Conservation (phyloP, 179 eudicot species). For the Monotropa hypopitys region DNA sequence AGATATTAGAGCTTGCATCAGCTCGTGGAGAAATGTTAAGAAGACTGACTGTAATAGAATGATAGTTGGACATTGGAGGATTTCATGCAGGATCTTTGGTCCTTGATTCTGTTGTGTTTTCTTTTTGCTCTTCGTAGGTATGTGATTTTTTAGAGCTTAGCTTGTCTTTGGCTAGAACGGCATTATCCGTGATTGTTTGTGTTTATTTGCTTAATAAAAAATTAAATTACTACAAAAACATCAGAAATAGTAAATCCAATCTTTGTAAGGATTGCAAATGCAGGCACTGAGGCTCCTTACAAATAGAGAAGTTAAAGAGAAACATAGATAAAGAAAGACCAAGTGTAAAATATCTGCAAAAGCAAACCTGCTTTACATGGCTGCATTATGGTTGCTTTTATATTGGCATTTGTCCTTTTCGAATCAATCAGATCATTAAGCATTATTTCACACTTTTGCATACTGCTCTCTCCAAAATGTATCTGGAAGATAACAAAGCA, state of each 20-base stretch:
- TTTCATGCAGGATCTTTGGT: too few species aligned
- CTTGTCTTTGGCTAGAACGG: too few species aligned
- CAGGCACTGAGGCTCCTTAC: not conserved
- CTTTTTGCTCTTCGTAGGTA: too few species aligned
- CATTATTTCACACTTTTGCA: constrained; percentile 99
- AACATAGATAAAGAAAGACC: not conserved
- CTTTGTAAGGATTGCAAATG: not conserved
- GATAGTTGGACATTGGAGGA: too few species aligned
- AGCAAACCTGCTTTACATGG: constrained; percentile 45
- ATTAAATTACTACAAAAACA: too few species aligned
- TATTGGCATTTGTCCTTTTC: constrained; percentile 72
- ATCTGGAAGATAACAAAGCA: constrained; percentile 36
- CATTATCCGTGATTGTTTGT: too few species aligned
- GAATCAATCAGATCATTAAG: constrained; percentile 96
- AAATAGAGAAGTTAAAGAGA: constrained; percentile 3
- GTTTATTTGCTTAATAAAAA: too few species aligned
- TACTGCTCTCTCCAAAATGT: constrained; percentile 98
- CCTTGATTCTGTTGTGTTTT: too few species aligned
- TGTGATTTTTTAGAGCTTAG: too few species aligned
- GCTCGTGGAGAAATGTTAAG: too few species aligned
- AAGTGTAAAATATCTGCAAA: not conserved
- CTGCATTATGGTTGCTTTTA: constrained; percentile 69
- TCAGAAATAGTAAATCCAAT: not conserved
- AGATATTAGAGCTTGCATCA: too few species aligned
- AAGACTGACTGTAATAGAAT: too few species aligned